Evolutionary conservation across 331 rosid species (phyloP).

Genomic region (Malus hybrid): DNA sequence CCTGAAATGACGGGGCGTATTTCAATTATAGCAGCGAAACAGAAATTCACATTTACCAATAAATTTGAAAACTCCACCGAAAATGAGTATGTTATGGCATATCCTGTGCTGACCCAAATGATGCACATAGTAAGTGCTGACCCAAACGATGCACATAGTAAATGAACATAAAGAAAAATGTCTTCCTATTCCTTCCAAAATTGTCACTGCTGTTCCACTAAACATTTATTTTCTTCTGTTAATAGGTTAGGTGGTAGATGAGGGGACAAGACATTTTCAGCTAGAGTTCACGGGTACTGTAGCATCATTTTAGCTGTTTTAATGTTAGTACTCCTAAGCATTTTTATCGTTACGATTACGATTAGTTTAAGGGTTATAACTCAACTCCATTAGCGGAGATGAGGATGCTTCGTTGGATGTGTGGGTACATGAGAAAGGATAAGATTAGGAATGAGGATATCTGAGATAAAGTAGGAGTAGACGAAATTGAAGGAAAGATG

Average conservation of each 20-base stretch:
- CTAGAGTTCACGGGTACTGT: not conserved
- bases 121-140: not conserved
- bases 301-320: not conserved
- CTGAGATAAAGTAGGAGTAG: too few relatives aligned
- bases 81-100: not conserved
- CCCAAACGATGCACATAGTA: not conserved
- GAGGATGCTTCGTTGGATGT: too few relatives aligned
- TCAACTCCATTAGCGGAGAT: not conserved
- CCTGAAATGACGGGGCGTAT: conserved; percentile 39
- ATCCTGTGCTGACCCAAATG: not conserved
- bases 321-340: not conserved
- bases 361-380: not conserved
- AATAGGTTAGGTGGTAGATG: not conserved
- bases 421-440: not conserved
- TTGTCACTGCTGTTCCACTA: not conserved
- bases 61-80: not conserved
- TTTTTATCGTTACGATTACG: not conserved
- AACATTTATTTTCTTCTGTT: not conserved
- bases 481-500: too few relatives aligned
- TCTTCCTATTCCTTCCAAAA: not conserved
- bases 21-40: not conserved
- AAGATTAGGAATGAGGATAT: too few relatives aligned
- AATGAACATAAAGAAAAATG: not conserved
- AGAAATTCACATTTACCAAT: not conserved
- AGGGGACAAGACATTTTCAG: not conserved